phyloP scores from a whole-genome alignment of 495 filamentous ascomycete genomes.

The Hypomontagnella submonticulosa region DNA sequence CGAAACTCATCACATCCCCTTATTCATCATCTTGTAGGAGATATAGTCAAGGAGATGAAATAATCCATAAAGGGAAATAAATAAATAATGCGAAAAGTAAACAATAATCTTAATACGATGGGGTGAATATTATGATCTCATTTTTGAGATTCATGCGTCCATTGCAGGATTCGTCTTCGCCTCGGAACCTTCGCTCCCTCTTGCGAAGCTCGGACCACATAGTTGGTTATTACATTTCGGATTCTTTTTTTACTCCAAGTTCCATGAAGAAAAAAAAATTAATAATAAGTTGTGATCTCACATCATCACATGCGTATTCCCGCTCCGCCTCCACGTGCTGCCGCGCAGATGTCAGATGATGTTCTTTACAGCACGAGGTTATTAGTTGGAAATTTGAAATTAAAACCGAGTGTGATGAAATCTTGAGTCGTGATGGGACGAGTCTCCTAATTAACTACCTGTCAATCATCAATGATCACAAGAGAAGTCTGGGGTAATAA shows the following conservation, averaged over 20 bases:
- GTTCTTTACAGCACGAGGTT: constrained; percentile 28
- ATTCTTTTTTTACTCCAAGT: constrained; percentile 6
- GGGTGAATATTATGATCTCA: constrained; percentile 38
- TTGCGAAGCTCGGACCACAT: constrained; percentile 26
- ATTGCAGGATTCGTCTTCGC: constrained; percentile 15
- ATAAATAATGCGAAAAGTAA: constrained; percentile 39
- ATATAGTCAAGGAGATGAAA: constrained; percentile 7
- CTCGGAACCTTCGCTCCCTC: constrained; percentile 17
- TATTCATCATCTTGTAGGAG: constrained; percentile 21
- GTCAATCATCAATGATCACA: constrained; percentile 14
- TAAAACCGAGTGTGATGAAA: constrained; percentile 12
- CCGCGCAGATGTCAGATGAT: constrained; percentile 29
- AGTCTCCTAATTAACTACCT: neutral
- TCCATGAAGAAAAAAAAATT: too few relatives aligned
- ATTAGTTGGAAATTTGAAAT: constrained; percentile 30
- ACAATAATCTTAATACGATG: constrained; percentile 45
- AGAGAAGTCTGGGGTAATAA: constrained; percentile 26
- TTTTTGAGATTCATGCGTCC: constrained; percentile 42
- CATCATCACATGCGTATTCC: constrained; percentile 34
- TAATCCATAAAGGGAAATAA: constrained; percentile 36
- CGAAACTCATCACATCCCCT: constrained; percentile 34
- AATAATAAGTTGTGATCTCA: neutral
- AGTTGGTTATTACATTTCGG: neutral
- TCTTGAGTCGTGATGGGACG: constrained; percentile 16
- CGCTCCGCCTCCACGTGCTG: constrained; percentile 30